A percentile compares a stretch with the other conserved stretches of the same genome.
These are phyloP conservation scores for Porogramme epimiltina DNA, from an alignment of 1,284 basidiomycete species.

Conservation along the genomic window DNA sequence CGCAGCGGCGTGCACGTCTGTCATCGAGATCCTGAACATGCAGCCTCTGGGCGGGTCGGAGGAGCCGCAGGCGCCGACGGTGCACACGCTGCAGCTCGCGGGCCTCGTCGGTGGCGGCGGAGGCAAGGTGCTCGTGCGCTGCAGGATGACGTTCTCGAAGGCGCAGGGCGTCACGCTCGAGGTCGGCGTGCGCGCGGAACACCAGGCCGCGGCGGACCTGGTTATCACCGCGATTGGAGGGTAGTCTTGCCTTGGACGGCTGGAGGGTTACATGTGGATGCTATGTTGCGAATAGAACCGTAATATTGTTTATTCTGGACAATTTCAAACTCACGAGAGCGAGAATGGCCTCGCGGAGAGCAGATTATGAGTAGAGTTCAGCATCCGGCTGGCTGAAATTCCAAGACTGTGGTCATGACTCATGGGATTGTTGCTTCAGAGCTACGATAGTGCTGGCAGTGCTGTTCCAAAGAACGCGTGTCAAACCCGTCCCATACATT, in stretches of 20 bases:
- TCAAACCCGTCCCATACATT: no score
- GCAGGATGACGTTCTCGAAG: constrained; percentile 93
- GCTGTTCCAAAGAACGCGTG: no score
- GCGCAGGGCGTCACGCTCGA: constrained; percentile 96
- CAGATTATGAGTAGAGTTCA: no score
- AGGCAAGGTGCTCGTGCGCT: constrained; percentile 91
- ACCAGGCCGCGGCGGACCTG: constrained; percentile 82
- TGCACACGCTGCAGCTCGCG: constrained; percentile 94
- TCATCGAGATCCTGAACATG: constrained; percentile 96
- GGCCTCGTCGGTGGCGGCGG: constrained; percentile 89
- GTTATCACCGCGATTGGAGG: constrained; percentile 91
- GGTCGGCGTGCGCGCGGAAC: constrained; percentile 90
- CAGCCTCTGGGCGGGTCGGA: constrained; percentile 92
- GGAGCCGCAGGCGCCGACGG: constrained; percentile 76
- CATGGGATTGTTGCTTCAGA: no score
- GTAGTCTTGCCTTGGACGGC: constrained; percentile 9
- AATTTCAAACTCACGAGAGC: no score
- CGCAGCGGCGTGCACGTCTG: constrained; percentile 88
- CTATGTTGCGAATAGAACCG: neutral
- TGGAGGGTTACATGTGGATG: constrained; percentile 4
- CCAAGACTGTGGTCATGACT: no score
- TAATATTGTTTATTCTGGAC: no score
- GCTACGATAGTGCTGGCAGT: no score
- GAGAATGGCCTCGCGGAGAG: no score
- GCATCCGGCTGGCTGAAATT: no score